phyloP scores from a whole-genome alignment of 2,329 filamentous ascomycete species.

The Colletotrichum sp. region DNA sequence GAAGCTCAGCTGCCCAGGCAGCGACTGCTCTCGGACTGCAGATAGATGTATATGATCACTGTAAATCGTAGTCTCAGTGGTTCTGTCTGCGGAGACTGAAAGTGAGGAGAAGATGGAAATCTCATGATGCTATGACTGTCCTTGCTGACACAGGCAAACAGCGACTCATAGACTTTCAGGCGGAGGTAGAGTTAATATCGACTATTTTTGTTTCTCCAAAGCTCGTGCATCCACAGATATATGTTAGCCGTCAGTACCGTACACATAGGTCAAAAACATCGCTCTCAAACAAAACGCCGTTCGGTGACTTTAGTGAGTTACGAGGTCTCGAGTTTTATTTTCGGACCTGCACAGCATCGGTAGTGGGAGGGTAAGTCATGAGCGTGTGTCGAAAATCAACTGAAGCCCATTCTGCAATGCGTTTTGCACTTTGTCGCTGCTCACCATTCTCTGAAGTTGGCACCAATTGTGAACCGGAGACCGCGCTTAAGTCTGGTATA shows the following conservation, averaged over 20 bases:
- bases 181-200: not conserved
- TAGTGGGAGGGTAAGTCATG: not conserved
- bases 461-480: not conserved
- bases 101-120: rapidly evolving
- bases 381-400: not conserved
- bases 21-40: not conserved
- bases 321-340: not conserved
- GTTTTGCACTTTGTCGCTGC: not conserved
- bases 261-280: not conserved
- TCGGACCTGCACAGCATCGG: not conserved
- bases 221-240: rapidly evolving
- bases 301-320: not conserved
- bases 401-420: not conserved
- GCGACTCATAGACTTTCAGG: rapidly evolving
- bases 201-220: not conserved
- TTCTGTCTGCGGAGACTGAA: rapidly evolving
- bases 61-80: not conserved
- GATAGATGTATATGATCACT: not conserved
- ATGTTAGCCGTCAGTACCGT: not conserved
- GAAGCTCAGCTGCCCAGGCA: not conserved
- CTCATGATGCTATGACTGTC: rapidly evolving
- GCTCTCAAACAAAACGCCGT: not conserved
- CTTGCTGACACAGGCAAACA: not conserved
- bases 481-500: rapidly evolving
- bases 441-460: not conserved